Evolutionary conservation across 2,329 filamentous ascomycete genomes (phyloP), one percentile per base, ranked within the genome.

Genomic region (Aspergillus novoparasiticus): DNA sequence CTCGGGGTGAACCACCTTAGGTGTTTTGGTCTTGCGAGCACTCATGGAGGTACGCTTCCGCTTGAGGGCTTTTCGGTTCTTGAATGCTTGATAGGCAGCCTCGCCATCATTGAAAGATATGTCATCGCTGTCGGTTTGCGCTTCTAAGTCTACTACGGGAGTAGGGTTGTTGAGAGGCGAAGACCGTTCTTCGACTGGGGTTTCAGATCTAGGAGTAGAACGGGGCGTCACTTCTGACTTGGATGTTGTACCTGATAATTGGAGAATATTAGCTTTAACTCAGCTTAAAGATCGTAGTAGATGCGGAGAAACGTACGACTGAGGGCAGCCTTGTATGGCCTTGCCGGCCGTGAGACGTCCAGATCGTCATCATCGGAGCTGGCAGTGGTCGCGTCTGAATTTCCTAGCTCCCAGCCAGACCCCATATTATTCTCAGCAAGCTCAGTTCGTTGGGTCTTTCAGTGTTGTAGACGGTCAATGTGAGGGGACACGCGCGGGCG

Each of bases 81-180:
- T 90, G 74, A 88, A 89, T n/a, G 84, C 82, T 46, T 86, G 79
- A 66, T 92, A 92, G 9, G 84, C 83, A 12, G 74, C 69, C 65
- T 77, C 75, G 51, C 77, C 76, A 67, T 77, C 76, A 57, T 78
- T 77, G 59, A 79, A 77, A 4, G 72, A 71, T n/a, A 71, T 69
- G 59, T 72, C 69, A 36, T 76, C 72, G 55, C 69, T 73, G 46
- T 71, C 66, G 23, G 68, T 71, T 26, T 70, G 45, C 34, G 58
- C 68, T 9, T 65, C 60, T 19, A 70, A 43, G 36, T 75, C 63
- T 12, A 73, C 69, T n/a, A 71, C 59, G 6, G 60, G 19, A 8
- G 67, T 63, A 4, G 67, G 67, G 34, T 60, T 59, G 14, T 63
- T 48, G n/a, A 64, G 48, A 21, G 65, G 66, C 4, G 68, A 62